Percentiles rank a stretch among this genome's conserved stretches.
phyloP scores from a whole-genome alignment of 139 green algal genomes.

The Protoeuglena noctilucae region DNA sequence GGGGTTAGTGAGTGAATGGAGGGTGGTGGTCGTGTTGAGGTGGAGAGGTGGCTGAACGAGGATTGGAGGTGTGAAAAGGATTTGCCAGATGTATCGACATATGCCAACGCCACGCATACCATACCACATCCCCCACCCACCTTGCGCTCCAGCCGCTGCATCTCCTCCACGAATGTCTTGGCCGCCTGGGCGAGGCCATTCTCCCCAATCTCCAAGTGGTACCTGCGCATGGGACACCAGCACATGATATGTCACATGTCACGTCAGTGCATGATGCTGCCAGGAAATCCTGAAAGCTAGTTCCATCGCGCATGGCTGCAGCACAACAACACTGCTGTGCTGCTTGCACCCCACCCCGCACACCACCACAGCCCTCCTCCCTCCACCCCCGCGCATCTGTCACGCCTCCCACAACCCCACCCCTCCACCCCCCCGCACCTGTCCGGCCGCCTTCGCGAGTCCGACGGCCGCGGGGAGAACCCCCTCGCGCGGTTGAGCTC shows the following conservation, averaged over 20 bases:
- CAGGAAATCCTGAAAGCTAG: constrained; percentile 2
- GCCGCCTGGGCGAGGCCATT: constrained; percentile 12
- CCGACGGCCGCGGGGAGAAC: constrained; percentile 46
- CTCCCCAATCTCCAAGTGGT: not conserved
- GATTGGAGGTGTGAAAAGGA: not conserved
- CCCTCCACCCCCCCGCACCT: constrained; percentile 28
- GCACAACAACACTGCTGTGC: no score
- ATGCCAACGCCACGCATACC: no score
- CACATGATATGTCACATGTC: constrained; percentile 26
- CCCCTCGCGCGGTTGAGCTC: constrained; percentile 47
- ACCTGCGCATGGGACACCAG: no score
- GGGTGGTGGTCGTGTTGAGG: no score
- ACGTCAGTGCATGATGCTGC: no score
- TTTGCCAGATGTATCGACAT: not conserved
- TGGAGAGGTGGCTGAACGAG: no score
- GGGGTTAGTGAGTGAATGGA: no score
- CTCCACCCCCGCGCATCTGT: not conserved
- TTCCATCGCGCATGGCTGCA: no score
- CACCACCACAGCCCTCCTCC: no score
- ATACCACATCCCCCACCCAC: constrained; percentile 5
- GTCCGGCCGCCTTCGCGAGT: constrained; percentile 51
- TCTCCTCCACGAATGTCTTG: constrained; percentile 63
- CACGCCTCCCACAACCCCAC: not conserved
- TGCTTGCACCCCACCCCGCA: no score
- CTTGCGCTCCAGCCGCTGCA: constrained; percentile 53